A percentile compares a stretch with the other conserved stretches of the same genome.
Evolutionary conservation across 768 basidiomycete genomes (phyloP).

Genomic region (Hypholoma sublateritium): DNA sequence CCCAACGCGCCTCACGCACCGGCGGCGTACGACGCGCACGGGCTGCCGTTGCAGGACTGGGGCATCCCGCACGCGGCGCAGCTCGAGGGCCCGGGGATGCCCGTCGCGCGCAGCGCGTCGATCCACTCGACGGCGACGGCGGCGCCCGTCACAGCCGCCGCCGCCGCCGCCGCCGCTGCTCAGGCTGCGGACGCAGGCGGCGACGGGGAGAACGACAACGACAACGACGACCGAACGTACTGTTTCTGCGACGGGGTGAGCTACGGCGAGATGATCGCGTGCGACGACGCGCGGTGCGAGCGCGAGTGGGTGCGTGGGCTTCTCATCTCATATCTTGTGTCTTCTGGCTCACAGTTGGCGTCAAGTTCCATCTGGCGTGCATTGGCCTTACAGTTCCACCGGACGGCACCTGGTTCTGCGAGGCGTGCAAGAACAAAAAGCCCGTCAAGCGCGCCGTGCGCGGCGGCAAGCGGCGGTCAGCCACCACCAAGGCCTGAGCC

Average conservation of each 20-base stretch:
- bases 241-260: constrained; percentile 85
- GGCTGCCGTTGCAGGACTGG: constrained; percentile 46
- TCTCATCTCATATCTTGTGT: constrained; percentile 5
- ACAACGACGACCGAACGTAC: constrained; percentile 69
- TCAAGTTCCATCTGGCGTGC: constrained; percentile 79
- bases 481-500: constrained; percentile 16
- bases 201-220: constrained; percentile 52
- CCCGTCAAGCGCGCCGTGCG: constrained; percentile 44
- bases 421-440: constrained; percentile 55
- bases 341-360: constrained; percentile 6
- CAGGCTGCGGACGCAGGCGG: constrained; percentile 30
- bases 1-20: constrained; percentile 34
- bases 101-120: constrained; percentile 50
- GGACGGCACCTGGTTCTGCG: constrained; percentile 76
- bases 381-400: constrained; percentile 67
- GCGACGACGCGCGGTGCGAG: constrained; percentile 79
- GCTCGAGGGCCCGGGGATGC: constrained; percentile 80
- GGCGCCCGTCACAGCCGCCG: constrained; percentile 36
- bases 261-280: constrained; percentile 95
- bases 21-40: constrained; percentile 42
- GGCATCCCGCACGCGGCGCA: constrained; percentile 48
- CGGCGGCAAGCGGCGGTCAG: constrained; percentile 49
- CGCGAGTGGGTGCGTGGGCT: constrained; percentile 81
- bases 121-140: constrained; percentile 33
- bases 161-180: constrained; percentile 20